Evolutionary conservation across 2,329 filamentous ascomycete species (phyloP).

Genomic region (Trichoderma brevicompactum): DNA sequence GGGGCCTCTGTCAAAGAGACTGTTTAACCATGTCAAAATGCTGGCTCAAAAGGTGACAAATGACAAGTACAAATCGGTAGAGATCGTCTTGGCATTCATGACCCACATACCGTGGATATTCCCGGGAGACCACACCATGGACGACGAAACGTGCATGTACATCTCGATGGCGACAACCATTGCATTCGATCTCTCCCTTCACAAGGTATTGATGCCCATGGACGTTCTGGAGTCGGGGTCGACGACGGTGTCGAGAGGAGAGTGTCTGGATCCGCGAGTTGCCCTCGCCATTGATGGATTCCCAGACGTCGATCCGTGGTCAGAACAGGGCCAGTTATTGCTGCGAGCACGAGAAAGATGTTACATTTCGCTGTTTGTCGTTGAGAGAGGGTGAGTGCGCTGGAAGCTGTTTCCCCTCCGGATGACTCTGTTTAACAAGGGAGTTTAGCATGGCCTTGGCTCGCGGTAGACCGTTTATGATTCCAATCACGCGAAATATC

Average conservation of each 20-base stretch:
- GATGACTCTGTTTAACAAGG: background rate
- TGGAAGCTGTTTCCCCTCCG: background rate
- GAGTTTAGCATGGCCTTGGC: slow-evolving; percentile 64
- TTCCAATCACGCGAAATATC: slow-evolving; percentile 68
- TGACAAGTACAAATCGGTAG: slow-evolving; percentile 68
- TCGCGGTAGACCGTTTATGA: slow-evolving; percentile 68
- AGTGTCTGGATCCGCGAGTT: slow-evolving; percentile 69
- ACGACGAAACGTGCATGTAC: slow-evolving; percentile 74
- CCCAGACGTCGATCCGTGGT: slow-evolving; percentile 62
- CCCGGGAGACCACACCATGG: slow-evolving; percentile 67
- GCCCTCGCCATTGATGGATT: slow-evolving; percentile 72
- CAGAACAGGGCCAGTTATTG: slow-evolving; percentile 63
- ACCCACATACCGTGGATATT: slow-evolving; percentile 78
- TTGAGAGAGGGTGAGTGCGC: slow-evolving; percentile 64
- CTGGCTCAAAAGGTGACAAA: slow-evolving; percentile 66
- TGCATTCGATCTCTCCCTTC: slow-evolving; percentile 69
- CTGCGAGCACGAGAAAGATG: slow-evolving; percentile 68
- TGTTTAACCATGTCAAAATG: slow-evolving; percentile 66
- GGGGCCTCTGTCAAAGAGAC: slow-evolving; percentile 65
- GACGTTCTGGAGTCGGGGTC: slow-evolving; percentile 50
- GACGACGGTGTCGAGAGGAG: slow-evolving; percentile 61
- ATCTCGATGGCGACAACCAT: slow-evolving; percentile 71
- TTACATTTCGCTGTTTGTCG: slow-evolving; percentile 73
- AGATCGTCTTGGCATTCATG: slow-evolving; percentile 76
- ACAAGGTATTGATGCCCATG: slow-evolving; percentile 68